Base-by-base conservation (phyloP, 225 moss, liverwort and hornwort genomes). In the Pseudisothecium myosuroides region DNA sequence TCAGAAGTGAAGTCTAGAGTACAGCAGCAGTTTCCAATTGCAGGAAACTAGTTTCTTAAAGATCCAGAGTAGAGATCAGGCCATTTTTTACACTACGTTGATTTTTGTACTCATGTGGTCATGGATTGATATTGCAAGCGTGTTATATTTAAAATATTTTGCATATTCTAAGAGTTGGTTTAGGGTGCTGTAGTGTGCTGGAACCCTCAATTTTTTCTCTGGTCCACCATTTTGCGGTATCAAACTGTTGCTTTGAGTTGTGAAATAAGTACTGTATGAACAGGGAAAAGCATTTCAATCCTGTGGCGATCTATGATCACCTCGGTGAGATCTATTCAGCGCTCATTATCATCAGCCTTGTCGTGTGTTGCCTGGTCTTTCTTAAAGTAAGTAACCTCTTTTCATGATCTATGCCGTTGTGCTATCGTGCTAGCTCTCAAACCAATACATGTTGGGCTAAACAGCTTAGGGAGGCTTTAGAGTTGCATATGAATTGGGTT, bases 321-420 rank as follows among this genome's bases (percentile, higher is more conserved):
- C 94, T 97, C 18, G 98, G 98, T 81, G 96, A 96, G 76, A 98
- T 98, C 61, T 90, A 93, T 80, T 98, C 98, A 63, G 86, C 97
- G 64, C 95, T 96, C 55, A 92, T 95, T 49, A 92, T 94, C 77
- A 91, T 93, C 88, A 95, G 95, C 88, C 92, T 96, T 89, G 20
- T 91, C 45, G 87, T 92, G 81, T 95, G 94, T 90, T 86, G 88
- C 62, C 85, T 94, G 67, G 93, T 98, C 81, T 97, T 94, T 92
- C 80, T 96, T 17, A 98, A 98, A 93, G 96, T 96, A 85, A 88
- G 92, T 85, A 45, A 63, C 56, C 65, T 37, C 85, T 63, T 85
- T 87, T n/a, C 63, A 83, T 78, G 34, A n/a, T 47, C 49, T 62
- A 32, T 72, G 37, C 43, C 20, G n/a, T 77, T 67, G 6, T 71